Base-by-base conservation (phyloP, 1,284 basidiomycete genomes). In the Takashimella tepidaria region DNA sequence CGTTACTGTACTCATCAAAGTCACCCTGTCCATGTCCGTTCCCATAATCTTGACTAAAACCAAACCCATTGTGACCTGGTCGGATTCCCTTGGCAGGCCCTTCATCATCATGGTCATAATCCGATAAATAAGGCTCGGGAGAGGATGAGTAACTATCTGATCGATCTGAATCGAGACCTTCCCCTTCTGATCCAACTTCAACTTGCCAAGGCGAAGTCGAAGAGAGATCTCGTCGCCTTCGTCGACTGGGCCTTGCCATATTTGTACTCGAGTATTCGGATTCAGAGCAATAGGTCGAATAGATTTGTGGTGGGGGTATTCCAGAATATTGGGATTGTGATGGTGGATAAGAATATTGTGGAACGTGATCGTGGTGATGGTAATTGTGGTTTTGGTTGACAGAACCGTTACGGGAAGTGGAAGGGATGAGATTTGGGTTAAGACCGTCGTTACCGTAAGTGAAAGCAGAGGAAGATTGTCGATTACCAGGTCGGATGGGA, bases 401-500 rank as follows among this genome's bases (percentile, higher is more conserved):
- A 2, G 54, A 47, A 5, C 72, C 68, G 21, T 71, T 62, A 11
- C 55, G 56, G 10, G 79, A 63, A 62, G 83, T 88, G 22, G 82
- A 84, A 1, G 89, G 84, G 42, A 77, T 77, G 3, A 92, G 81
- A 37, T 77, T 66, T 1, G 90, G 89, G 67, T 92, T 92, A 21
- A 89, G 67, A 2, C 79, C 75, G 11, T 85, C 84, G 58, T 86
- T 85, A 67, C 89, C 95, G 5, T 89, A 90, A 83, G 91, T 95
- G 4, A 92, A 87, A 1, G 82, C 83, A 20, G 78, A 70, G 1
- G 82, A 80, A 21, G 59, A 56, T 25, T 46, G 10, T 8, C 31
- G 31, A 16, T 37, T 37, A 37, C 31, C 31, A 37, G 31, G 55
- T 25, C 59, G 63, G 12, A 56, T 59, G 10, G 68, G 67, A 40